Evolutionary conservation across 108 stramenopile species (phyloP).

Genomic region (Fistulifera solaris): DNA sequence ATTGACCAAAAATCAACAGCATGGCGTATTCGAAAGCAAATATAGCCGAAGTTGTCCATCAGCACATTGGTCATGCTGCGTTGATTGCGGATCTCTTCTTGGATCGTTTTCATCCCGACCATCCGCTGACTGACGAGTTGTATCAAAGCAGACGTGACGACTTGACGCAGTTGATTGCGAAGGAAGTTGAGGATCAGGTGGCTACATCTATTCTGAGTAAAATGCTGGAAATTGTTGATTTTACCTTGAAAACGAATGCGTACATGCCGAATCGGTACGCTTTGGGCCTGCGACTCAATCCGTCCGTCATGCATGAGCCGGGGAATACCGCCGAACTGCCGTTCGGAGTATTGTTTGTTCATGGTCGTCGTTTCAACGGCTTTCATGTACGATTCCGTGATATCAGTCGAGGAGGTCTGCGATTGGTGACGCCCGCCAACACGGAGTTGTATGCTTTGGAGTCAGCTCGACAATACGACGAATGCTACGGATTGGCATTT

Average conservation of each 20-base stretch:
- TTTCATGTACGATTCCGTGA: conserved; percentile 97
- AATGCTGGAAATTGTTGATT: conserved; percentile 82
- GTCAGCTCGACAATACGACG: conserved; percentile 89
- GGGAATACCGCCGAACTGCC: conserved; percentile 49
- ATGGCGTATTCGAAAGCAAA: conserved; percentile 77
- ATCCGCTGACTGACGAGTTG: conserved; percentile 41
- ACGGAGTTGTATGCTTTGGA: conserved; percentile 87
- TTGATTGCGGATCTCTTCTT: conserved; percentile 85
- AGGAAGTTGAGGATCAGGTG: conserved; percentile 71
- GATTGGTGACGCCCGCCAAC: conserved; percentile 88
- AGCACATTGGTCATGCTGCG: conserved; percentile 38
- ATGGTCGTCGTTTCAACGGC: conserved; percentile 94
- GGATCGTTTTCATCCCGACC: conserved; percentile 78
- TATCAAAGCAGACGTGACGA: conserved; percentile 38
- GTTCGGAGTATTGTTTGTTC: conserved; percentile 88
- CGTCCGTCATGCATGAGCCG: conserved; percentile 60
- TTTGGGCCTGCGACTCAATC: conserved; percentile 88
- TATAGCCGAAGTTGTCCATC: conserved; percentile 26
- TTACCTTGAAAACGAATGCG: conserved; percentile 87
- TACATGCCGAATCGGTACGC: conserved; percentile 91
- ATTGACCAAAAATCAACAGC: conserved; percentile 73
- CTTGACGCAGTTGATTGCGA: conserved; percentile 36
- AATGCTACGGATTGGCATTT: conserved; percentile 89
- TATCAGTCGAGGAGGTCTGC: conserved; percentile 92
- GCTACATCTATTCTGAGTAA: conserved; percentile 62